Evolutionary conservation across 1,284 basidiomycete species (phyloP), one percentile per base, ranked within the genome.

Genomic region (Austroboletus novae-zelandiae): DNA sequence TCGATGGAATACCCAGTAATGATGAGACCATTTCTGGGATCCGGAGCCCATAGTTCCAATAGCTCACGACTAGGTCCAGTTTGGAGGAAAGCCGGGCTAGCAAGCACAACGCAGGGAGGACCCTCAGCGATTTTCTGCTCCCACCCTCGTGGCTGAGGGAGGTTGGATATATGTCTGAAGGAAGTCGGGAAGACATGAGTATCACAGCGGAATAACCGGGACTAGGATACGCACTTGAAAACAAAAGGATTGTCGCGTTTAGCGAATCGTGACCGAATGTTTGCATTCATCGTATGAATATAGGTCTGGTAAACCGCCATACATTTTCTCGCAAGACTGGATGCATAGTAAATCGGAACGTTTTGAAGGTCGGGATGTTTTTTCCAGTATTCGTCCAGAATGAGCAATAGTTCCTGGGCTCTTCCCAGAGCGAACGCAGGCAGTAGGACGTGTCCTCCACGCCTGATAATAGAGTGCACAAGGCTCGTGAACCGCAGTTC

Each of bases 281-380:
- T 91, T 34, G 87, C 76, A 67, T 96, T 96, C 92, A 97, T 97
- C 5, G 94, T 96, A 66, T 96, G 94, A 54, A 96, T 95, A 65
- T 97, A 96, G 1, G 92, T 91, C 68, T 98, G 94, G 71, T 98
- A 99, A n/a, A 99, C 94, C 40, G 93, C 89, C 92, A 99, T 98
- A 61, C 94, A 98, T 64, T 97, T 96, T 56, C 91, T 83, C 27
- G 97, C 97, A 17, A 99, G 79, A 60, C 88, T 92, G 7, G 95
- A 98, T 1, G 96, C 94, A 64, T 98, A 99, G 74, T 98, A 98
- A 58, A 99, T 89, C 1, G 97, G 96, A 30, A 97, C 87, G 58
- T 84, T 89, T 68, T 99, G 96, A 20, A 99, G 77, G 64, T 99
- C 97, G 1, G 95, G 91, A 66, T 99, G 94, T 42, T 89, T 87